phyloP scores from a whole-genome alignment of 2,329 filamentous ascomycete species.

The Aspergillus sp. region DNA sequence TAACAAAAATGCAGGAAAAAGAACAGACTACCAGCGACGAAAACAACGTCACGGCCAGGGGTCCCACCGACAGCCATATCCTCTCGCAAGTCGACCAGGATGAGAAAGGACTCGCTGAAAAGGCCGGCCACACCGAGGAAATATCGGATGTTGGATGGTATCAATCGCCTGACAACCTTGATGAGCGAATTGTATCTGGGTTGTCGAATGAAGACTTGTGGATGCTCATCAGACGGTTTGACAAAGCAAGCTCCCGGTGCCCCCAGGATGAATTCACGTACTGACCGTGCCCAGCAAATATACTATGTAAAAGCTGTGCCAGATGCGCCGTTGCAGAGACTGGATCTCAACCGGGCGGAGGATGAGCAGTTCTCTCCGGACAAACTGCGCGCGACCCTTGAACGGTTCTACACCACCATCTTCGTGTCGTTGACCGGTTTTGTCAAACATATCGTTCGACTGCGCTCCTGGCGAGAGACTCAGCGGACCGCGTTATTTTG shows the following conservation, averaged over 20 bases:
- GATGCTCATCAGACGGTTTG: constrained; percentile 69
- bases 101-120: constrained; percentile 17
- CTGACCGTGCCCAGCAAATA: constrained; percentile 53
- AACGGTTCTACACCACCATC: constrained; percentile 79
- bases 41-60: not conserved
- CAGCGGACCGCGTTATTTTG: constrained; percentile 56
- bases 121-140: constrained; percentile 10
- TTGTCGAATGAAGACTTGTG: constrained; percentile 69
- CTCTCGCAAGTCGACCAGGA: constrained; percentile 15
- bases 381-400: constrained; percentile 74
- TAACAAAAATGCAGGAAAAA: too few relatives aligned
- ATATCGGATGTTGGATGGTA: constrained; percentile 17
- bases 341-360: constrained; percentile 78
- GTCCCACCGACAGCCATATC: constrained; percentile 18
- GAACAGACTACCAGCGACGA: constrained; percentile 7
- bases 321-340: constrained; percentile 59
- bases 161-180: constrained; percentile 5
- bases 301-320: constrained; percentile 69
- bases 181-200: constrained; percentile 13
- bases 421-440: constrained; percentile 64
- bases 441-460: constrained; percentile 71
- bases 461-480: constrained; percentile 77
- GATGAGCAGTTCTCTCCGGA: constrained; percentile 84
- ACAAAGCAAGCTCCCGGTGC: constrained; percentile 54
- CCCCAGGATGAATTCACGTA: not conserved